Conservation (phyloP, 2,329 filamentous ascomycete genomes). For the Pseudonectria foliicola region DNA sequence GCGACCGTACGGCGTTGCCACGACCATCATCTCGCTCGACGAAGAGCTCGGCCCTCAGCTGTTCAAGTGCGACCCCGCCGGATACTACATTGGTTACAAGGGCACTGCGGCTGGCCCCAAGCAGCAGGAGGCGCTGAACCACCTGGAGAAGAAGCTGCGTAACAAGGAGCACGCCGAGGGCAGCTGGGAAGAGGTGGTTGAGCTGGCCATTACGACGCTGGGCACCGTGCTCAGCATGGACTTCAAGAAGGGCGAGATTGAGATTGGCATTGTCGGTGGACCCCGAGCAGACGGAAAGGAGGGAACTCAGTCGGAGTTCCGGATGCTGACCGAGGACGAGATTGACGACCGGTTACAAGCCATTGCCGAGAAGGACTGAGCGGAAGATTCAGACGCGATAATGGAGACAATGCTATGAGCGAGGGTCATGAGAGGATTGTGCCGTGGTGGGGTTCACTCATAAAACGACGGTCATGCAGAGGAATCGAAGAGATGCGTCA, state of each 20-base stretch:
- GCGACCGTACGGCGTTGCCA: constrained; percentile 93
- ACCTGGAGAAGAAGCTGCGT: constrained; percentile 99
- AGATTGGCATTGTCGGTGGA: constrained; percentile 94
- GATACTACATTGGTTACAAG: constrained; percentile 98
- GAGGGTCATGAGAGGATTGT: constrained; percentile 4
- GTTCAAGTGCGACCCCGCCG: constrained; percentile 97
- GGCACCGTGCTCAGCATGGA: constrained; percentile 97
- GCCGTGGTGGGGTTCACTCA: too few species aligned
- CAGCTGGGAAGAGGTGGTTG: constrained; percentile 94
- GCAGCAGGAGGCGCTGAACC: constrained; percentile 97
- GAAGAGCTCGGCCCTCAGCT: constrained; percentile 87
- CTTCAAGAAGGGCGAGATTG: constrained; percentile 98
- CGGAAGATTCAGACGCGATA: constrained; percentile 14
- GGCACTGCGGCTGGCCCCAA: constrained; percentile 95
- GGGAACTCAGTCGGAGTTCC: constrained; percentile 72
- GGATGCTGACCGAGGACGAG: constrained; percentile 90
- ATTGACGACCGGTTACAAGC: constrained; percentile 97
- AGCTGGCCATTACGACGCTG: constrained; percentile 89
- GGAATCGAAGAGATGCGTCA: constrained; percentile 13
- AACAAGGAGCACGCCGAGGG: constrained; percentile 95
- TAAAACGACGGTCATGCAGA: constrained; percentile 18
- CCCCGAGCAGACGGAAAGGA: constrained; percentile 76
- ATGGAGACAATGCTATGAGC: constrained; percentile 10
- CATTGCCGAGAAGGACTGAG: constrained; percentile 96
- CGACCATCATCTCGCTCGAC: constrained; percentile 90